phyloP scores from a whole-genome alignment of 2,329 filamentous ascomycete genomes.

The Keithomyces neogunnii region DNA sequence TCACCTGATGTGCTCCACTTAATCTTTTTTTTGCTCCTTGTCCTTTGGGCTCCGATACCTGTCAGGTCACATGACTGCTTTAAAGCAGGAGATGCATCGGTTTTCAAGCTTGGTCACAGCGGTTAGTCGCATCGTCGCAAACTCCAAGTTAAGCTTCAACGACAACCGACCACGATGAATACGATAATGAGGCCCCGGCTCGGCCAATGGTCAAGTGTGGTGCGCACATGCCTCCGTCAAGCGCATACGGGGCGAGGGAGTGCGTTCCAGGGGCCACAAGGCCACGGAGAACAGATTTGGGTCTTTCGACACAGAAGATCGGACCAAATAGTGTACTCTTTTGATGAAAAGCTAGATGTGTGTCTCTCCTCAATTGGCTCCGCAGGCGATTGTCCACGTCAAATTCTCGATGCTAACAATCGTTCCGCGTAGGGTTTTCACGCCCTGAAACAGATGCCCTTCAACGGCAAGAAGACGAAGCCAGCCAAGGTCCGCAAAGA shows the following conservation, averaged over 20 bases:
- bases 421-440: constrained; percentile 24
- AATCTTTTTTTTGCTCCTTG: no score
- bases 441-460: constrained; percentile 50
- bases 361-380: constrained; percentile 11
- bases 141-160: not conserved
- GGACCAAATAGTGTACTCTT: constrained; percentile 46
- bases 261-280: constrained; percentile 21
- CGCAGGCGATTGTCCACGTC: no score
- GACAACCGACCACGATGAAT: constrained; percentile 25
- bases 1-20: constrained; percentile 13
- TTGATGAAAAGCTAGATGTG: constrained; percentile 37
- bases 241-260: constrained; percentile 18
- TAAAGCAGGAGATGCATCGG: constrained; percentile 4
- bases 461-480: constrained; percentile 59
- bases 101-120: constrained; percentile 7
- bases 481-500: constrained; percentile 57
- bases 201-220: constrained; percentile 33
- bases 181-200: constrained; percentile 24
- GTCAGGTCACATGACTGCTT: constrained; percentile 16
- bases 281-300: constrained; percentile 51
- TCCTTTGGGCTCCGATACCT: not conserved
- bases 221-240: constrained; percentile 33
- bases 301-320: constrained; percentile 42
- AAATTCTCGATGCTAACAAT: no score
- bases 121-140: not conserved